Percentiles rank a stretch among this genome's conserved stretches.
Conservation (phyloP, 768 basidiomycete species). For the Hemileccinum rubropunctum region DNA sequence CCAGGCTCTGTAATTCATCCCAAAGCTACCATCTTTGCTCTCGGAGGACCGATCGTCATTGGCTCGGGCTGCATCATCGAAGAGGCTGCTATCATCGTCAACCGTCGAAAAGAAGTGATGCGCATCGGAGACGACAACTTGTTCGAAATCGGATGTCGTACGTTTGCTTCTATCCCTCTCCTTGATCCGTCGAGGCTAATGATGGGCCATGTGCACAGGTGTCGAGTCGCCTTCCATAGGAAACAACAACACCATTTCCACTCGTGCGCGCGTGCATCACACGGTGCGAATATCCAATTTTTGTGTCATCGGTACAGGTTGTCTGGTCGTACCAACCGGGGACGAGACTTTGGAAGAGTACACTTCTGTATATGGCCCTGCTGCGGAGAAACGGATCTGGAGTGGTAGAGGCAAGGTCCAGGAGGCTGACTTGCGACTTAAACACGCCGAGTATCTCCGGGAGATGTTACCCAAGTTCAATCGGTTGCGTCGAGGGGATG, state of each 20-base stretch:
- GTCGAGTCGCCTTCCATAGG: conserved; percentile 86
- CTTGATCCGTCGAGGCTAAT: neutral
- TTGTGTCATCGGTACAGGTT: conserved; percentile 81
- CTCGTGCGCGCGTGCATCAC: conserved; percentile 79
- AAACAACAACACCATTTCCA: conserved; percentile 81
- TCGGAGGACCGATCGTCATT: conserved; percentile 87
- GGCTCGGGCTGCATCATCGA: conserved; percentile 89
- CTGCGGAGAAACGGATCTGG: conserved; percentile 75
- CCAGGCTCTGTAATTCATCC: conserved; percentile 92
- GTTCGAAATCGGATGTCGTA: conserved; percentile 93
- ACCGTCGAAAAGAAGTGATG: conserved; percentile 88
- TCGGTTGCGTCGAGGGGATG: conserved; percentile 60
- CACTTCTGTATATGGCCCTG: conserved; percentile 79
- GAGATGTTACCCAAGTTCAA: conserved; percentile 94
- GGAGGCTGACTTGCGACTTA: conserved; percentile 77
- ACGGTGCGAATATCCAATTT: conserved; percentile 75
- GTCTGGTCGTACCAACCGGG: conserved; percentile 74
- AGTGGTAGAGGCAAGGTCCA: conserved; percentile 82
- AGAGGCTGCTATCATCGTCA: conserved; percentile 87
- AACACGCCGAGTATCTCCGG: conserved; percentile 88
- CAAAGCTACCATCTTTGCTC: conserved; percentile 89
- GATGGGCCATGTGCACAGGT: conserved; percentile 41
- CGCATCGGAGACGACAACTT: conserved; percentile 91
- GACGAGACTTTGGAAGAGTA: conserved; percentile 79
- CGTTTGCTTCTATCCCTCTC: conserved; percentile 34